Percentiles rank a stretch among this genome's conserved stretches.
Conservation (phyloP, 164 flowering plant species). For the Santalum album region DNA sequence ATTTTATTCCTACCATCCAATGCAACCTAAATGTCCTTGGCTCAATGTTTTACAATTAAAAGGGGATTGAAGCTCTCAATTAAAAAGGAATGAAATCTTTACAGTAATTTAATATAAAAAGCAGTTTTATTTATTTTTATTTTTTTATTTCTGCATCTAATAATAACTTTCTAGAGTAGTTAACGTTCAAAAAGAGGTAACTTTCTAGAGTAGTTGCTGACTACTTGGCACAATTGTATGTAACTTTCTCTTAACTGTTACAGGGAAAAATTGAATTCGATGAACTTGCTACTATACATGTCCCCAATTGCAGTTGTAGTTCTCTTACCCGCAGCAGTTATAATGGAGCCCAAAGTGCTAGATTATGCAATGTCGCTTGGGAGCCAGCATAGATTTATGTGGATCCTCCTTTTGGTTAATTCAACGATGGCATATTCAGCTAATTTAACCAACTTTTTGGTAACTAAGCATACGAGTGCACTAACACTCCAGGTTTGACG, state of each 20-base stretch:
- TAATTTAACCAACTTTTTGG: constrained; percentile 84
- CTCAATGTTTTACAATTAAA: no score
- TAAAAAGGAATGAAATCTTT: no score
- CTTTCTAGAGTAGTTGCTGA: background rate
- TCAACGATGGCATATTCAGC: constrained; percentile 81
- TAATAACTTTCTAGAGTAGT: background rate
- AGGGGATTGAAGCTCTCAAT: no score
- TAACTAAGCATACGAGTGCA: constrained; percentile 97
- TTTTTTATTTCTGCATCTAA: no score
- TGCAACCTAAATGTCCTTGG: no score
- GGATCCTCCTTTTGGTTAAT: constrained; percentile 71
- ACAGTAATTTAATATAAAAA: no score
- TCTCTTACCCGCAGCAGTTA: constrained; percentile 56
- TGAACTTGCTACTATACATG: constrained; percentile 94
- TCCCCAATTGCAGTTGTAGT: constrained; percentile 80
- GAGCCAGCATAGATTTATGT: constrained; percentile 43
- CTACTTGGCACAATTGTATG: background rate
- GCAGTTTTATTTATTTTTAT: no score
- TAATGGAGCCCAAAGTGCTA: constrained; percentile 71
- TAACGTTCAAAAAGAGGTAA: no score
- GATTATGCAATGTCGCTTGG: constrained; percentile 44
- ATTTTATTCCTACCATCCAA: no score
- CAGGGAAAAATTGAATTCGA: constrained; percentile 95
- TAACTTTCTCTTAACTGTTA: constrained; percentile 6
- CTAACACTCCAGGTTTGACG: constrained; percentile 79